Base-by-base conservation (phyloP, 1,139 yeast genomes). In the Candida tetrigidarum region DNA sequence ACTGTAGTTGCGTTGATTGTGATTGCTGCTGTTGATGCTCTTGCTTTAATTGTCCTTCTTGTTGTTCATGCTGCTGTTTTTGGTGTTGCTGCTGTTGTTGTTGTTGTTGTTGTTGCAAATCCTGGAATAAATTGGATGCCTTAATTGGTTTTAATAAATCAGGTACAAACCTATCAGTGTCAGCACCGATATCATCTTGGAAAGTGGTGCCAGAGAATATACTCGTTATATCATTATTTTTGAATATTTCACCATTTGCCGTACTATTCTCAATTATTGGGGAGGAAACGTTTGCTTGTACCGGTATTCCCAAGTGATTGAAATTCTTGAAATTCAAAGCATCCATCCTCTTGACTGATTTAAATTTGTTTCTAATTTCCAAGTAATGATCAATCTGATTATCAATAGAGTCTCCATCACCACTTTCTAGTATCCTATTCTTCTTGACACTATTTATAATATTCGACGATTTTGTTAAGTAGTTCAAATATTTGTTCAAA, bases 391-490 rank as follows among this genome's bases (percentile, higher is more conserved):
- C 55, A 29, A 74, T 69, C 54, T 74, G 78, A 38, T 54, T 61
- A 52, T 70, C 69, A 25, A 74, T 44, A 22, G 48, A 57, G 47
- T 45, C 50, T 15, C 23, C 18, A 19, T 32, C 36, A 6, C 25
- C 15, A n/a, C 22, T 14, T 32, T 32, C 36, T 11, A 9, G 10
- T 9, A 11, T n/a, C 12, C 14, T 19, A 9, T 62, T 63, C 49
- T 72, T 73, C 14, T 76, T 71, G 7, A 66, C 80, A 50, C 74
- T 62, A 48, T 71, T 73, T 41, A 74, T 67, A 12, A 74, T 62
- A 49, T 62, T 70, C 15, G 74, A 63, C 14, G 71, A 69, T 46
- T 68, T 72, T 33, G 69, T 66, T 33, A 71, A 57, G 50, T 73
- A 74, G n/a, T 64, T 66, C 39, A 74, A 57, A 47, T 73, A 72